A percentile compares a stretch with the other conserved stretches of the same genome.
Conservation (phyloP, 2,329 filamentous ascomycete genomes). For the Diaporthe ilicicola region DNA sequence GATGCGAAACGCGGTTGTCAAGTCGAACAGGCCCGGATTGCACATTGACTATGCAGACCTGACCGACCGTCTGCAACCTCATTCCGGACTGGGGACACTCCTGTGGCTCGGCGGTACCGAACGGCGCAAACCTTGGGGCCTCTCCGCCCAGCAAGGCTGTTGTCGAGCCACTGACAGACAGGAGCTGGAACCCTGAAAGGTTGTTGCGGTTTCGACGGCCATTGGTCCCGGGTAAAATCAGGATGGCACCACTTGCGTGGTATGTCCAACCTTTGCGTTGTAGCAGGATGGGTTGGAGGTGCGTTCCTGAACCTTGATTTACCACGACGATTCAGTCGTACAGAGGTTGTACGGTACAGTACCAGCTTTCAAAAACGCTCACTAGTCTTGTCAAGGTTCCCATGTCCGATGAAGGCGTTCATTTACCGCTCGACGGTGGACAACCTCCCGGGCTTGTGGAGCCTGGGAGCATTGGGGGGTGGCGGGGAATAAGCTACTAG, state of each 20-base stretch:
- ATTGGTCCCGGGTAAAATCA: conserved; percentile 16
- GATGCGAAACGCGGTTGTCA: not conserved
- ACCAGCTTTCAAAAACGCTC: not conserved
- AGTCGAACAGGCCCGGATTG: not conserved
- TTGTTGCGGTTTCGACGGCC: not conserved
- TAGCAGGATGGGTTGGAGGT: not conserved
- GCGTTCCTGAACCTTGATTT: not conserved
- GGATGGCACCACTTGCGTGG: conserved; percentile 4
- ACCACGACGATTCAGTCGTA: not conserved
- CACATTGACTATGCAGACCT: not conserved
- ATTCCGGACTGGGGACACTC: not conserved
- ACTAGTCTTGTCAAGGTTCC: not conserved
- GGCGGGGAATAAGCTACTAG: not conserved
- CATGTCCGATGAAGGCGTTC: not conserved
- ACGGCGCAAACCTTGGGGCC: not conserved
- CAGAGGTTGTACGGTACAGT: conserved; percentile 1
- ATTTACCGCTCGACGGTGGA: not conserved
- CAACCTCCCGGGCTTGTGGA: not conserved
- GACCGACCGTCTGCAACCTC: not conserved
- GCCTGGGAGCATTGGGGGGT: not conserved
- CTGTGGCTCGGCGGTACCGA: not conserved
- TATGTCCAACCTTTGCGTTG: not conserved
- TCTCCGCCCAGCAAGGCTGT: not conserved
- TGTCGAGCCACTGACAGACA: not conserved
- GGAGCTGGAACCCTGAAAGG: conserved; percentile 3